Evolutionary conservation across 2,329 filamentous ascomycete species (phyloP), one percentile per base, ranked within the genome.

Genomic region (Annulohypoxylon truncatum): DNA sequence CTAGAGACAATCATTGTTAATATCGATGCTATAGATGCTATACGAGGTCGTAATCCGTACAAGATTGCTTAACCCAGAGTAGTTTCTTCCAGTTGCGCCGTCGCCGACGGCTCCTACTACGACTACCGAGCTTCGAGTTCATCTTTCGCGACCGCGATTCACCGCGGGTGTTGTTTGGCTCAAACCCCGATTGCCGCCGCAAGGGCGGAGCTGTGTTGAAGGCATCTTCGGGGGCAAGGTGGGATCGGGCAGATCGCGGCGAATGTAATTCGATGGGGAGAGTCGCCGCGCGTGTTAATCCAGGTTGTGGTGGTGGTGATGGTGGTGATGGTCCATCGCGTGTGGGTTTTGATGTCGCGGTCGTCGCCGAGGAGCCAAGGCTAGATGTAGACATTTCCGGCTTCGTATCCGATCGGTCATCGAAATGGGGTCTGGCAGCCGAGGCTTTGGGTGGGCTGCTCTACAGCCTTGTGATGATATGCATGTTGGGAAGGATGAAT

Each of bases 31-130:
- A 50, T 57, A 54, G 29, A 28, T 42, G 5, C 38, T 24, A 54
- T 46, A 22, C 22, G 12, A 35, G 46, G 24, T 42, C 29, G 10
- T 29, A 35, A 42, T 35, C 28, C 76, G 70, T 82, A 94, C 92
- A 97, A 31, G 92, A 92, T 78, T 98, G 96, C 81, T 97, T 97
- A 76, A 99, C 94, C 96, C 96, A 99, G 59, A 99, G 86, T 70
- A 99, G 81, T 82, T 98, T 98, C 85, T 96, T 97, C 92, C 95
- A 98, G 9, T 88, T 88, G 53, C 89, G 87, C 75, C 90, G 92
- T 70, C 90, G 85, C 73, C 89, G 84, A 48, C 91, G 85, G 71
- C 90, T 92, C 51, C 88, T 82, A 70, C 88, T 91, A 15, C 89
- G 84, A 42, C 85, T 85, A 60, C 86, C 81, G 47, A 83, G 70